phyloP scores from a whole-genome alignment of 257 asterid genomes.

The Coffea eugenioides region DNA sequence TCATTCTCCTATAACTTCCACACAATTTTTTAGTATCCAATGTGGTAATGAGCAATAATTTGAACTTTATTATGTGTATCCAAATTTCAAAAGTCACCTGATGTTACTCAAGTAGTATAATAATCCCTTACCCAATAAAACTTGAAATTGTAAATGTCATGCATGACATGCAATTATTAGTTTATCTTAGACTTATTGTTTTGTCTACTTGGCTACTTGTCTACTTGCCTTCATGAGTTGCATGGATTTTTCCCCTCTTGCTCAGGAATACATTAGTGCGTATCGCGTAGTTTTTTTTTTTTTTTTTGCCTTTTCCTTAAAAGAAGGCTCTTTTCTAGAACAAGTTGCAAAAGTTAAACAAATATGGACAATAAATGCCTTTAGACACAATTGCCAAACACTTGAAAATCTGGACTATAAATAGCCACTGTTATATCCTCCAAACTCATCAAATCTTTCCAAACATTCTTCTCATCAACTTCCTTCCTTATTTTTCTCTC shows the following conservation, averaged over 20 bases:
- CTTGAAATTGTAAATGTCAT: no score
- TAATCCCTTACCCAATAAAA: no score
- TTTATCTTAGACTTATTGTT: no score
- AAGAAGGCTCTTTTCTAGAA: no score
- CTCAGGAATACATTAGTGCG: neutral
- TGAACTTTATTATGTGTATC: no score
- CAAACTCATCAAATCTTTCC: neutral
- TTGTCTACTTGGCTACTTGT: neutral
- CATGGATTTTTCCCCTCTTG: no score
- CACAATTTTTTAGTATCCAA: no score
- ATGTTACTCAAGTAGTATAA: no score
- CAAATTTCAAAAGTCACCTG: no score
- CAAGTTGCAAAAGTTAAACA: neutral
- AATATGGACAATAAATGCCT: neutral
- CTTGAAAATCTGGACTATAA: neutral
- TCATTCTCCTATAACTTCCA: no score
- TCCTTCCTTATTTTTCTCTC: neutral
- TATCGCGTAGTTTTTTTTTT: neutral
- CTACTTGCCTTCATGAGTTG: neutral
- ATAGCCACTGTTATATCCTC: neutral
- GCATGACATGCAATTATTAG: no score
- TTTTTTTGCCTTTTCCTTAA: neutral
- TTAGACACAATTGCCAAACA: neutral
- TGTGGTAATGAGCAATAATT: no score
- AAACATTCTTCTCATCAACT: neutral